Evolutionary conservation across 1,284 basidiomycete species (phyloP), one percentile per base, ranked within the genome.

Genomic region (Sporisorium exsertum): DNA sequence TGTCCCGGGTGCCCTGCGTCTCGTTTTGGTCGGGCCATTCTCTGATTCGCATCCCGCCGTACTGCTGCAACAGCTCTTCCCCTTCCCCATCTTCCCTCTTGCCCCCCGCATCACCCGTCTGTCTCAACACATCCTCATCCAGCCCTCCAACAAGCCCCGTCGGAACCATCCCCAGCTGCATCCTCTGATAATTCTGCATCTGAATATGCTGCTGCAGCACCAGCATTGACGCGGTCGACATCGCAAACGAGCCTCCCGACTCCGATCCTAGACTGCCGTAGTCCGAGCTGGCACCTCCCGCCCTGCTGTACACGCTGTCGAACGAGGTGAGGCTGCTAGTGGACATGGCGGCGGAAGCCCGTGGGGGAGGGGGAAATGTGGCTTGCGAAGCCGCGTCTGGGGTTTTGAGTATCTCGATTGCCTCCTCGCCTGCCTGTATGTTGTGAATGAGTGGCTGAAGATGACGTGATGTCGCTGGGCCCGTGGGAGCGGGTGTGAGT

Each of bases 191-290:
- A 13, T 70, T 64, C 10, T 47, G 24, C 51, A 52, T 54, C 47
- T 70, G 67, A 22, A 64, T 60, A 2, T 60, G 61, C 43, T 70
- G 67, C 27, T 70, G 68, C 24, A 70, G 18, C 26, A 61, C 49
- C 4, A 64, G 16, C 16, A 70, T 32, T 6, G 68, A 64, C n/a
- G 61, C 62, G 22, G 56, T 60, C 2, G 51, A 56, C 8, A 52
- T 13, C 16, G 42, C 8, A 9, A 6, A 6, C 13, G 58, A 50
- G 6, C 18, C n/a, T 6, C n/a, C 40, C 16, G 43, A 6, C 26
- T 37, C 5, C 51, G 20, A 18, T 29, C 49, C 24, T 2, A 52
- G 27, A 33, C 45, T 49, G 20, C 35, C 40, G 7, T 4, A 37
- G 9, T 47, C 33, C 15, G 26, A 26, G 3, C 32, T 26, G 13